Evolutionary conservation across 495 filamentous ascomycete genomes (phyloP).

Genomic region (Penicillium macrosclerotiorum): DNA sequence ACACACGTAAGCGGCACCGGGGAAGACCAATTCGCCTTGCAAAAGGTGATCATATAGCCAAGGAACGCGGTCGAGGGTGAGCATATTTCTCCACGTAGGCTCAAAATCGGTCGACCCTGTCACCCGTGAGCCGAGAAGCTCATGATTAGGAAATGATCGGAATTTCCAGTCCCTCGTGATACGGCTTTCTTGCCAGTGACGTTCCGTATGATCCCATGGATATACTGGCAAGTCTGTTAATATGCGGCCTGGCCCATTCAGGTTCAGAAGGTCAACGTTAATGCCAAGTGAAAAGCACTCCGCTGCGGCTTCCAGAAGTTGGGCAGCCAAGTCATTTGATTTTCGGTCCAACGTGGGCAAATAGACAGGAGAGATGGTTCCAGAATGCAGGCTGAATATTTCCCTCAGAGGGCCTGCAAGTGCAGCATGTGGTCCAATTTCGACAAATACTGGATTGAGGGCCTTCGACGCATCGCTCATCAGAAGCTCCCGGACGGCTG

Average conservation of each 20-base stretch:
- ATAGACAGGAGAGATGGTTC: constrained; percentile 23
- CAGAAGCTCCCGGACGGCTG: constrained; percentile 22
- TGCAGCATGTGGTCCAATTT: constrained; percentile 62
- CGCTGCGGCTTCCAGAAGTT: constrained; percentile 28
- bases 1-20: too few species aligned
- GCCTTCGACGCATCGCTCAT: background rate
- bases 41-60: too few species aligned
- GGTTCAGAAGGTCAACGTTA: constrained; percentile 11
- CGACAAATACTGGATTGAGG: too few species aligned
- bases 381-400: constrained; percentile 3
- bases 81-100: constrained; percentile 55
- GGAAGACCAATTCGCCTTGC: too few species aligned
- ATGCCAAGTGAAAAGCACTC: constrained; percentile 23
- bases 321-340: constrained; percentile 1
- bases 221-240: constrained; percentile 48
- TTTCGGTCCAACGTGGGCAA: constrained; percentile 29
- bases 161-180: constrained; percentile 44
- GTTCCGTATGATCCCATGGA: constrained; percentile 45
- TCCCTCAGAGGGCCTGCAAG: constrained; percentile 60
- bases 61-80: too few species aligned
- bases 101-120: constrained; percentile 39
- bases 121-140: constrained; percentile 43
- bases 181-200: constrained; percentile 49
- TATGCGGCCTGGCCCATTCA: constrained; percentile 29
- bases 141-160: constrained; percentile 43